Evolutionary conservation across 148 eudicot genomes (phyloP), one percentile per base, ranked within the genome.

Genomic region (Chenopodium berlandieri): DNA sequence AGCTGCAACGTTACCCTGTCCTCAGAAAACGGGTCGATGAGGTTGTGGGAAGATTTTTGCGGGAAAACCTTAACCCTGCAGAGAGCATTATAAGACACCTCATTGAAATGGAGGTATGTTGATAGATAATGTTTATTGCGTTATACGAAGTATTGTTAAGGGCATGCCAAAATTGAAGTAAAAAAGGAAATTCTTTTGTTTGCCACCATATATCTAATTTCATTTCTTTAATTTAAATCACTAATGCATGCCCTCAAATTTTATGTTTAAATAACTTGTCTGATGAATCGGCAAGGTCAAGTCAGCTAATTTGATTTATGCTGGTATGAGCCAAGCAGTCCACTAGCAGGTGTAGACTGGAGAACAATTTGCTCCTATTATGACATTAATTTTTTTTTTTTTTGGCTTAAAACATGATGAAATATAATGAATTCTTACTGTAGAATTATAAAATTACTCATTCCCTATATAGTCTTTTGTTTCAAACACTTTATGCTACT

Each of bases 21-120:
- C 89, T 96, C 54, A 87, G 97, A 84, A 94, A 87, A 84, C 91
- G 92, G 72, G 89, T 96, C 89, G 99, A 96, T 86, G 98, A 94
- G 83, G 99, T 96, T 82, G 86, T 88, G 13, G 89, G 91, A 32
- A 86, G 87, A 73, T 95, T 94, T 82, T 86, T 95, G 88, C 92
- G 92, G 71, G 91, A 86, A 79, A 93, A 95, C 78, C 94, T 94
- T 79, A 87, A 90, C 82, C 98, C 99, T 56, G 89, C 95, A 12
- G 85, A 90, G 85, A 90, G 86, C 78, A 94, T 95, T 90, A 91
- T 95, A 78, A 91, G 93, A 10, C 95, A 92, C 85, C 89, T 93
- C 62, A 87, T 95, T 84, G 94, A 94, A 82, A 95, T 94, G 98
- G 95, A 95, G 99, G 99, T 95, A 89, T 77, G 80, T 31, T 11